Conservation (phyloP, 2,329 filamentous ascomycete genomes). For the Chaetomiaceae sp. region DNA sequence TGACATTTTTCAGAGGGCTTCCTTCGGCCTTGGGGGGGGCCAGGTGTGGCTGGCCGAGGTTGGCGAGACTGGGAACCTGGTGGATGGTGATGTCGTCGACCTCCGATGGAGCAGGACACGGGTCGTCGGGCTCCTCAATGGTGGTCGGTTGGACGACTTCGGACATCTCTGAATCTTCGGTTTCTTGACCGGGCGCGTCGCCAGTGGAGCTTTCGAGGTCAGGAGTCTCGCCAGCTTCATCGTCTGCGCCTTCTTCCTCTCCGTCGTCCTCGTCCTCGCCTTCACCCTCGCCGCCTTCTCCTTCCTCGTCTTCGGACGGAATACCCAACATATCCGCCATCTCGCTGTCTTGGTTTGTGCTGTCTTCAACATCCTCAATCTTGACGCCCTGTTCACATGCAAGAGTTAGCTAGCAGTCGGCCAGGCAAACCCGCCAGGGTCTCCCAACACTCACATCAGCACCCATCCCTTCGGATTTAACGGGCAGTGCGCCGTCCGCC, state of each 20-base stretch:
- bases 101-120: slow-evolving; percentile 7
- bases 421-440: background rate
- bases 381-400: slow-evolving; percentile 32
- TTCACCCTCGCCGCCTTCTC: slow-evolving; percentile 42
- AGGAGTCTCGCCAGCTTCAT: slow-evolving; percentile 40
- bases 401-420: slow-evolving; percentile 11
- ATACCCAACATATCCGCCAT: slow-evolving; percentile 47
- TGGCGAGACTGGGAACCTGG: slow-evolving; percentile 22
- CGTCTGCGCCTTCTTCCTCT: slow-evolving; percentile 35
- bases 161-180: slow-evolving; percentile 22
- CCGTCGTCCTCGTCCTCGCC: slow-evolving; percentile 43
- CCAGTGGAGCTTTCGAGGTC: slow-evolving; percentile 28
- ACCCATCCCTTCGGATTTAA: slow-evolving; percentile 34
- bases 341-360: slow-evolving; percentile 44
- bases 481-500: slow-evolving; percentile 31
- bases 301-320: slow-evolving; percentile 43
- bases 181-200: slow-evolving; percentile 23
- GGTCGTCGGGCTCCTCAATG: slow-evolving; percentile 21
- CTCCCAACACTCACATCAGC: slow-evolving; percentile 37
- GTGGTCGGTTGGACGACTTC: slow-evolving; percentile 21
- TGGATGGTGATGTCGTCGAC: slow-evolving; percentile 20
- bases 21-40: slow-evolving; percentile 35
- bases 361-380: slow-evolving; percentile 38
- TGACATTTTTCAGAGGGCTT: slow-evolving; percentile 48
- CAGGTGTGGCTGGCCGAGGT: slow-evolving; percentile 25